Evolutionary conservation across 2,329 filamentous ascomycete species (phyloP), one percentile per base, ranked within the genome.

Genomic region (Juglanconis sp.): DNA sequence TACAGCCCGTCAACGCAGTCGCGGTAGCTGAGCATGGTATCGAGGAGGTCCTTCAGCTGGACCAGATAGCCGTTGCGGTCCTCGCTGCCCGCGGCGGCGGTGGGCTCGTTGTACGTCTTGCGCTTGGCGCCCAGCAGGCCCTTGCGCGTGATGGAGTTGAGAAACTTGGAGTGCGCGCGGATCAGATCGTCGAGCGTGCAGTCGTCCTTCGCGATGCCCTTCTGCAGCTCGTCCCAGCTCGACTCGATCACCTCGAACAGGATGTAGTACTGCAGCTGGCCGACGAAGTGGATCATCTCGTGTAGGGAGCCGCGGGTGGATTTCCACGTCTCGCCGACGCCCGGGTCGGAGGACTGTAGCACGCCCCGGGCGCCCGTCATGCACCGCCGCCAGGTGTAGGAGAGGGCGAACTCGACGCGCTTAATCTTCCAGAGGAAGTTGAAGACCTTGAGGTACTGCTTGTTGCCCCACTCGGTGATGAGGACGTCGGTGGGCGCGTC

Each of bases 341-440:
- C 84, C 3, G 77, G 72, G 53, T 92, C 87, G 3, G 90, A 84
- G 36, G 85, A 89, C 63, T 90, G 88, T 6, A 99, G 83, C 0
- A 98, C 92, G n/a, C 94, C 92, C 62, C 95, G 85, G 3, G 93
- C 87, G 49, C 95, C 95, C 0, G 95, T 99, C 87, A 97, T 98
- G 74, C 90, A 96, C 65, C 93, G 90, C 60, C 95, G 87, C 93
- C 95, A 99, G 46, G 92, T 95, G 11, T 90, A 92, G 5, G 89
- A 85, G 1, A 99, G 84, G 0, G 91, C 93, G 70, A 98, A 99
- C 70, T 99, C 95, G 55, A 99, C 95, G 34, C 95, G 89, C 77
- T 99, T 99, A 70, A 99, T 92, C 64, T 95, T 89, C 94, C 95
- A 99, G 3, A 99, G 83, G 71, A 99, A 97, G 75, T 99, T 99